These are phyloP conservation scores for Ogataea ramenticola DNA, from an alignment of 805 yeast species.

Conservation along the genomic window DNA sequence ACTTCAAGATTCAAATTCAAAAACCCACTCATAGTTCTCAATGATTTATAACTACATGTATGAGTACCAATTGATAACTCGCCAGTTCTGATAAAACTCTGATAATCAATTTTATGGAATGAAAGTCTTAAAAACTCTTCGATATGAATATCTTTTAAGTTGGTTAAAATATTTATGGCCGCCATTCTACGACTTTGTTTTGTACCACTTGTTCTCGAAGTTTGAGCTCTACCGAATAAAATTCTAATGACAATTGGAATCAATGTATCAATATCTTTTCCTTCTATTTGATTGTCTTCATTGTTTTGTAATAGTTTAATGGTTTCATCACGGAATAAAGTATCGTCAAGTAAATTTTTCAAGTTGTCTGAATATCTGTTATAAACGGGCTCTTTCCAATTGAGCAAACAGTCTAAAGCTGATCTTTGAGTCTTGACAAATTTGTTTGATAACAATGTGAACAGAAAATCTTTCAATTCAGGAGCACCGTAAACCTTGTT, in stretches of 20 bases:
- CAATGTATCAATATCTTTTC: constrained; percentile 47
- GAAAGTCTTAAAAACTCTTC: constrained; percentile 57
- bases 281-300: constrained; percentile 48
- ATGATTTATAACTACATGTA: constrained; percentile 15
- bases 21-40: constrained; percentile 58
- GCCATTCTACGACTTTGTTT: constrained; percentile 69
- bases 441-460: constrained; percentile 55
- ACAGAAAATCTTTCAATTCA: constrained; percentile 44
- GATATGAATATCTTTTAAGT: constrained; percentile 44
- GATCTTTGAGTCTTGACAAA: constrained; percentile 57
- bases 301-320: constrained; percentile 50
- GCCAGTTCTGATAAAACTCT: constrained; percentile 18
- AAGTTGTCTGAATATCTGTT: constrained; percentile 69
- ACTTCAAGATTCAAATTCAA: constrained; percentile 53
- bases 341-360: constrained; percentile 70
- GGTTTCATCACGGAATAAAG: constrained; percentile 79
- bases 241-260: constrained; percentile 74
- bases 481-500: constrained; percentile 44
- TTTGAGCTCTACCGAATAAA: constrained; percentile 80
- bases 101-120: constrained; percentile 41
- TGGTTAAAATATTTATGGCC: constrained; percentile 56
- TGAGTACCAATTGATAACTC: constrained; percentile 10
- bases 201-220: constrained; percentile 56
- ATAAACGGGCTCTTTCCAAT: constrained; percentile 51
- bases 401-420: constrained; percentile 63